Conservation (phyloP, 1,284 basidiomycete species). For the Fomitiporia mediterranea region DNA sequence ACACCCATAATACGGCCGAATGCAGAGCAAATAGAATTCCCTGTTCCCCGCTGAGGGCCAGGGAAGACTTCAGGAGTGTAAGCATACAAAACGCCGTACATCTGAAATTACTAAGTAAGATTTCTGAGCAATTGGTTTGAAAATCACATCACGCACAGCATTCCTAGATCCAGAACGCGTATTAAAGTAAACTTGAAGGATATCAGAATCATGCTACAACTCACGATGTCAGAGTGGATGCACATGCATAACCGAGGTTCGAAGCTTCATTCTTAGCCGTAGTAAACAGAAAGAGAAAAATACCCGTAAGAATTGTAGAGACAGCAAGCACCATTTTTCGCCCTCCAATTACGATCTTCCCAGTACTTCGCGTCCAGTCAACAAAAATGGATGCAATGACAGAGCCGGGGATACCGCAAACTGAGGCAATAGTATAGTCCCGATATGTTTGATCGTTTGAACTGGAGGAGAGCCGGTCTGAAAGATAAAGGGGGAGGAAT, state of each 20-base stretch:
- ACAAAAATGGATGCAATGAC: slow-evolving; percentile 51
- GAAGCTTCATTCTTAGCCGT: slow-evolving; percentile 43
- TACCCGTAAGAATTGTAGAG: slow-evolving; percentile 46
- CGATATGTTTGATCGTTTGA: slow-evolving; percentile 39
- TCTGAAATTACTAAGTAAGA: slow-evolving; percentile 30
- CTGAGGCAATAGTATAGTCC: slow-evolving; percentile 46
- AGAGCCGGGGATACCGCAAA: slow-evolving; percentile 54
- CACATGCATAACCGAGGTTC: slow-evolving; percentile 52
- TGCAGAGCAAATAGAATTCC: slow-evolving; percentile 52
- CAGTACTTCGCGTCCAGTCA: slow-evolving; percentile 38
- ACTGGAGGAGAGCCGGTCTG: slow-evolving; percentile 32
- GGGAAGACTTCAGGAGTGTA: slow-evolving; percentile 66
- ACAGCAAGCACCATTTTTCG: slow-evolving; percentile 48
- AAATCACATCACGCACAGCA: slow-evolving; percentile 28
- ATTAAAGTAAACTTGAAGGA: slow-evolving; percentile 5
- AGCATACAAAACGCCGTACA: slow-evolving; percentile 59
- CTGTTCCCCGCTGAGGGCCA: slow-evolving; percentile 58
- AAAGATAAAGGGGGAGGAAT: slow-evolving; percentile 51
- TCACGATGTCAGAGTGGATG: slow-evolving; percentile 45
- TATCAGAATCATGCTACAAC: slow-evolving; percentile 19
- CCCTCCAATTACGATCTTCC: slow-evolving; percentile 38
- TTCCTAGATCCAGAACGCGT: slow-evolving; percentile 27
- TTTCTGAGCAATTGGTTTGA: neutral
- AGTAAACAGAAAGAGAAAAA: slow-evolving; percentile 62
- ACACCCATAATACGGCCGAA: slow-evolving; percentile 54